Base-by-base conservation (phyloP, 345 rosid genomes). In the Gossypium longicalyx region DNA sequence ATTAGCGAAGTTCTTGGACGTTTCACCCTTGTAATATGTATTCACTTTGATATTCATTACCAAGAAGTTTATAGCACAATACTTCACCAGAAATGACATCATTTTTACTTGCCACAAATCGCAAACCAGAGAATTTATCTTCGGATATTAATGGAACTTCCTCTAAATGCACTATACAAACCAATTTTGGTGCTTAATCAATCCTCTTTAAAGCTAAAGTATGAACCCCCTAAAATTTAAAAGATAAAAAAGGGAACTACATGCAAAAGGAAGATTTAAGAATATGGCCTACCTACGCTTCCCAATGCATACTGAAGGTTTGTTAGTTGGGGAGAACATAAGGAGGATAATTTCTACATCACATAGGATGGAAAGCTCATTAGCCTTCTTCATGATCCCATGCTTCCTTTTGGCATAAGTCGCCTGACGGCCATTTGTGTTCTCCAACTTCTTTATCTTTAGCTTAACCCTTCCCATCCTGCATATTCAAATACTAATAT, bases 381-480 rank as follows among this genome's bases (percentile, higher is more conserved):
- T 86, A 19, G 97, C 94, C 82, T 91, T 91, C 80, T 91, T 89
- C 80, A 89, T 81, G 77, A 91, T 88, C 74, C 94, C 93, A 83
- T 85, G 77, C 78, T 82, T 89, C 80, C 97, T 87, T 79, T 91
- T 86, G 70, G 89, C 85, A 76, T 85, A 91, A 62, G 94, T 89
- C 47, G 82, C 86, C 84, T 89, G 94, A 66, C 93, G 90, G 76
- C 82, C 93, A 80, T 85, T 87, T 20, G 84, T 79, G 73, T 82
- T 88, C 81, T 89, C 93, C 80, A 89, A 77, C 80, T 79, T 87
- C 86, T 85, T 86, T 80, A 91, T 91, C 84, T 86, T 86, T 48
- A 88, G 87, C 85, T 89, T 91, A 74, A 89, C 94, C 85, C 94
- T 82, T 61, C 93, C 97, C 94, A 89, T 91, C 85, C 89, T 89